These are phyloP conservation scores for Cutaneotrichosporon dermatis DNA, from an alignment of 1,284 basidiomycete species.

Conservation along the genomic window DNA sequence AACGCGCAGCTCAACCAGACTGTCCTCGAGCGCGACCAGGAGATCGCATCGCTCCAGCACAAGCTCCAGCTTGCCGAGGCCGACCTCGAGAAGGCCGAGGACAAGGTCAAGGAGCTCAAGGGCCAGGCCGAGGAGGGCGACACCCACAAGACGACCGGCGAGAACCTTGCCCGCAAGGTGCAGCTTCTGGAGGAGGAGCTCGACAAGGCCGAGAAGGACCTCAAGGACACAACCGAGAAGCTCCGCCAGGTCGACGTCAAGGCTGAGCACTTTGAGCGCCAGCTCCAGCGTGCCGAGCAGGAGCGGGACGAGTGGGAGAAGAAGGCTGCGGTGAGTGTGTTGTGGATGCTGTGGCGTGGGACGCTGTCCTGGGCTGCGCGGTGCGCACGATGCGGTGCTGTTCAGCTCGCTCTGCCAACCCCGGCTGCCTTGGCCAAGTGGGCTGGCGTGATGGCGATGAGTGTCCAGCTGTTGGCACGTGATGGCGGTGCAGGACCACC, in stretches of 20 bases:
- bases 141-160: constrained; percentile 66
- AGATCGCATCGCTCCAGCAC: constrained; percentile 77
- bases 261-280: constrained; percentile 96
- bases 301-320: constrained; percentile 92
- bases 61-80: constrained; percentile 65
- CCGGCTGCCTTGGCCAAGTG: too few relatives aligned
- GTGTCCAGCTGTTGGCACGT: too few relatives aligned
- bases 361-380: too few relatives aligned
- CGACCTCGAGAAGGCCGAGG: constrained; percentile 73
- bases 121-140: constrained; percentile 66
- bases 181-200: constrained; percentile 92
- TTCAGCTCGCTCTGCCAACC: too few relatives aligned
- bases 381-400: too few relatives aligned
- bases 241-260: constrained; percentile 97
- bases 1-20: constrained; percentile 60
- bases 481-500: too few relatives aligned
- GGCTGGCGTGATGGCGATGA: too few relatives aligned
- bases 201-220: constrained; percentile 91
- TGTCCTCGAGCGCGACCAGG: constrained; percentile 80
- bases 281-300: constrained; percentile 78
- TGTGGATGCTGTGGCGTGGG: too few relatives aligned
- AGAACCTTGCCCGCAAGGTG: constrained; percentile 78
- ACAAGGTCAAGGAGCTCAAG: constrained; percentile 70
- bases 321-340: constrained; percentile 73
- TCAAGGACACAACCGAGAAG: constrained; percentile 97